phyloP scores from a whole-genome alignment of 257 asterid species.

The Solanum ossicruentum region DNA sequence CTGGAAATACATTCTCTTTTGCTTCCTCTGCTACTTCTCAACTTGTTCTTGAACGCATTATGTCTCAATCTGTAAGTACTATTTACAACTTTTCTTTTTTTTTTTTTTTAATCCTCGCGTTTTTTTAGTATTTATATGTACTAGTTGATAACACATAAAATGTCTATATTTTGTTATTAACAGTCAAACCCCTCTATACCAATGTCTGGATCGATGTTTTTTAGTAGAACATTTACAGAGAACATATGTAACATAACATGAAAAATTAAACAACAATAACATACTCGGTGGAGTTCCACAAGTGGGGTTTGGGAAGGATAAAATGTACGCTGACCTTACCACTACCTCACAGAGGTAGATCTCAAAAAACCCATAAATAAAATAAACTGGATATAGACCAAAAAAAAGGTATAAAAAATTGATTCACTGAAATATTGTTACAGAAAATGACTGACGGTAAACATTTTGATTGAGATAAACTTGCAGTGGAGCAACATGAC shows the following conservation, averaged over 20 bases:
- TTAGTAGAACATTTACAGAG: not conserved
- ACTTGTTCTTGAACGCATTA: slow-evolving; percentile 89
- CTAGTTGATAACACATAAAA: not conserved
- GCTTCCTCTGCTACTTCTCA: slow-evolving; percentile 98
- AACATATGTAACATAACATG: not conserved
- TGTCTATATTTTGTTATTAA: too few relatives aligned
- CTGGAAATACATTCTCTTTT: slow-evolving; percentile 82
- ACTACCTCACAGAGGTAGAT: too few relatives aligned
- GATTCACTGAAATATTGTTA: not conserved
- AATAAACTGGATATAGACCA: too few relatives aligned
- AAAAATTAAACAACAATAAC: not conserved
- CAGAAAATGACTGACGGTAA: not conserved
- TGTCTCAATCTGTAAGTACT: slow-evolving; percentile 82
- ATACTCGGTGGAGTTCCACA: too few relatives aligned
- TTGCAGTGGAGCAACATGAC: not conserved
- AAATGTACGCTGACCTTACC: too few relatives aligned
- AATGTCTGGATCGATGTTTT: too few relatives aligned
- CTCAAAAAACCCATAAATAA: too few relatives aligned
- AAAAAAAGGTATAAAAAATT: too few relatives aligned
- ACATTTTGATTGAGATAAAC: not conserved
- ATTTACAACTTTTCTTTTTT: not conserved
- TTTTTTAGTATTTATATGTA: not conserved
- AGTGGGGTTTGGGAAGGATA: too few relatives aligned
- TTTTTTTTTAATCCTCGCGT: not conserved
- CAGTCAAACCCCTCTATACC: too few relatives aligned